Percentiles rank a stretch among this genome's conserved stretches.
These are phyloP conservation scores for Solidago caesia DNA, from an alignment of 129 eudicot species.

Conservation along the genomic window DNA sequence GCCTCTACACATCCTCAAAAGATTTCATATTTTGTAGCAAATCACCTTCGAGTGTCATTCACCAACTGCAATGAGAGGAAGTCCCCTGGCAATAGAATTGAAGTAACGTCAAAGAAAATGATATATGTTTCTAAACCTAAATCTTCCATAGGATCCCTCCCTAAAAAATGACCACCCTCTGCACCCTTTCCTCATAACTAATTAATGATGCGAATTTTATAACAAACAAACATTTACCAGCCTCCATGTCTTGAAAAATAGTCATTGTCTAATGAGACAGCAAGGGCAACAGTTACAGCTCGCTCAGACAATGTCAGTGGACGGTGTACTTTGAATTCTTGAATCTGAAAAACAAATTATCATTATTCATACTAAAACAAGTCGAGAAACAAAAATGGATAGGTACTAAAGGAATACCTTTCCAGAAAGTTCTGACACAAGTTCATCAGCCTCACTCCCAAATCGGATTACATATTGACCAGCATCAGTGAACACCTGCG, in stretches of 20 bases:
- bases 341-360: slow-evolving; percentile 40
- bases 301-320: slow-evolving; percentile 79
- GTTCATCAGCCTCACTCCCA: slow-evolving; percentile 48
- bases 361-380: neutral
- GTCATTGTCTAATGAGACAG: slow-evolving; percentile 90
- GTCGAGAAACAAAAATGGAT: neutral
- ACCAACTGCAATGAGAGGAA: slow-evolving; percentile 48
- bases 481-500: slow-evolving; percentile 93
- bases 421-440: slow-evolving; percentile 37
- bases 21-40: neutral
- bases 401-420: slow-evolving; percentile 43
- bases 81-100: slow-evolving; percentile 41
- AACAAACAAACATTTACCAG: slow-evolving; percentile 50
- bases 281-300: slow-evolving; percentile 95
- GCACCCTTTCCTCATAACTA: neutral
- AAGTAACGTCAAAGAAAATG: slow-evolving; percentile 7
- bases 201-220: neutral
- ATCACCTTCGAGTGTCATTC: slow-evolving; percentile 32
- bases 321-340: slow-evolving; percentile 68
- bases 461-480: slow-evolving; percentile 96
- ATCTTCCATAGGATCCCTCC: neutral
- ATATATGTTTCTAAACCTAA: neutral
- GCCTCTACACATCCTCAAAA: slow-evolving; percentile 4
- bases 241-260: slow-evolving; percentile 95
- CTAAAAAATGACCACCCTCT: neutral